phyloP scores from a whole-genome alignment of 768 basidiomycete genomes.

The Cystobasidium tubakii region DNA sequence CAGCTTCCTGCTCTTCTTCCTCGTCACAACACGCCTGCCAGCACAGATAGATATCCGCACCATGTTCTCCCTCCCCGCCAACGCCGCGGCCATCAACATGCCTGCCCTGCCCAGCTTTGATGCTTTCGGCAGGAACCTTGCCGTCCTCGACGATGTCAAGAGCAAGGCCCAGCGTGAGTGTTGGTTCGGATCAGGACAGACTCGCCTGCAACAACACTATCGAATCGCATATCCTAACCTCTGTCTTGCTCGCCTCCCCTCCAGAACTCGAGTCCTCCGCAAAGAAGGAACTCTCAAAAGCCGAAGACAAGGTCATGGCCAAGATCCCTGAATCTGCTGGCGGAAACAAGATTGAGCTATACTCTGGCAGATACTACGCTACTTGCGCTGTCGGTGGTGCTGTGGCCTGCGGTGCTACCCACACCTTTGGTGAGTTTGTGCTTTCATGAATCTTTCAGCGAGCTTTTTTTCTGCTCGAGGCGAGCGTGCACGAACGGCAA shows the following conservation, averaged over 20 bases:
- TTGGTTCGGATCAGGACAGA: constrained; percentile 39
- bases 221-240: too few species aligned
- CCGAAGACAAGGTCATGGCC: constrained; percentile 3
- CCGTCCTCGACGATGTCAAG: constrained; percentile 38
- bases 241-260: constrained; percentile 13
- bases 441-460: neutral
- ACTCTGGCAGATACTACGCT: constrained; percentile 49
- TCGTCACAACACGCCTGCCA: neutral
- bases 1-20: neutral
- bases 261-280: constrained; percentile 32
- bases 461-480: neutral
- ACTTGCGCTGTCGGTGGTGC: constrained; percentile 84
- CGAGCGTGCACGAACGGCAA: neutral
- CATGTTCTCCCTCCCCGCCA: constrained; percentile 34
- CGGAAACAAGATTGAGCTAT: constrained; percentile 40
- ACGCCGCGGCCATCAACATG: constrained; percentile 1
- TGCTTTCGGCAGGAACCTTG: neutral
- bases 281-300: constrained; percentile 37
- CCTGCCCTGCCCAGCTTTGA: constrained; percentile 19
- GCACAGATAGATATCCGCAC: neutral
- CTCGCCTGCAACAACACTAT: too few species aligned
- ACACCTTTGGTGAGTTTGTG: constrained; percentile 51
- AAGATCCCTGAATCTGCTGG: constrained; percentile 30
- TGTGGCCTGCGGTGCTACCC: constrained; percentile 79
- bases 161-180: constrained; percentile 33